Evolutionary conservation across 2,329 filamentous ascomycete species (phyloP), one percentile per base, ranked within the genome.

Genomic region (Sphaerostilbella broomeana): DNA sequence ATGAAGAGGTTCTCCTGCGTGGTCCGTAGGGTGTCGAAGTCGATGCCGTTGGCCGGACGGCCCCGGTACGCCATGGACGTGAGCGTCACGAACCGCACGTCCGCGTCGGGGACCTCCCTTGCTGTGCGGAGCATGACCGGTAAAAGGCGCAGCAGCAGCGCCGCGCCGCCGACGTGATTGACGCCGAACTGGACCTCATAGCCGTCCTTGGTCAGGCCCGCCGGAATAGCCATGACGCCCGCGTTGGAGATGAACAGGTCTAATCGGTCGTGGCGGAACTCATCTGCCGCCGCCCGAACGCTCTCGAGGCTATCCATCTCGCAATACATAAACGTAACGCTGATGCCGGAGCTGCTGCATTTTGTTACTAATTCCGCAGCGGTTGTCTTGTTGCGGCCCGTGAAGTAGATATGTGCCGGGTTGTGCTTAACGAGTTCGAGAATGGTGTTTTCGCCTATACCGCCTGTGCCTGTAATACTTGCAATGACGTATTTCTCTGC

Each of bases 371-470:
- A 20, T 37, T 41, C 3, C 49, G 48, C 8, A 49, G 50, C 20
- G 46, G 37, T 5, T 46, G 40, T 36, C 55, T 49, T 47, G 70
- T 60, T 67, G 19, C 50, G 68, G 46, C 49, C 62, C 4, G 47
- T 46, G 13, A 54, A 42, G 46, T 49, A 54, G 35, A 54, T 48
- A 31, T 48, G 40, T 8, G 35, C 35, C 12, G 51, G 50, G 7
- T 25, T 38, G 30, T 54, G 49, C 18, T 35, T 46, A 9, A 45
- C 44, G 19, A 43, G 46, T 15, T 54, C 47, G 6, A 52, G 38
- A n/a, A 49, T 27, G 17, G 49, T 31, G 17, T 50, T 42, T 46
- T 94, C 68, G 21, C 88, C 88, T 40, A 95, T 65, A 10, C 88
- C 88, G 58, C 27, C 37, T 15, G 39, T 42, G 10, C 33, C 39